Evolutionary conservation across 352 stramenopile species (phyloP), one percentile per base, ranked within the genome.

Genomic region (Phytophthora niederhauseri): DNA sequence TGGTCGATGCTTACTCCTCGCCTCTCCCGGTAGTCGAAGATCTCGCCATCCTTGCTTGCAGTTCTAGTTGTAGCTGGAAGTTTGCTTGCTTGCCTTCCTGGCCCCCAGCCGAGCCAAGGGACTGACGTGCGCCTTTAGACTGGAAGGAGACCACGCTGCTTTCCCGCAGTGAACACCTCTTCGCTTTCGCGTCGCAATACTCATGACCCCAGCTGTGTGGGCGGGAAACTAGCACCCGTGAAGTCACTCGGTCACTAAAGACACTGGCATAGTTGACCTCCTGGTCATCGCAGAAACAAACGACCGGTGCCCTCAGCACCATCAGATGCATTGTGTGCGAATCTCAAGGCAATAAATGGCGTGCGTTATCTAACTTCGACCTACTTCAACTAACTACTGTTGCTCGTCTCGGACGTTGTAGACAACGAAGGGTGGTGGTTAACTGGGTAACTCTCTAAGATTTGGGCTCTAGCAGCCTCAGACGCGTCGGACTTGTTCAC

Each of bases 401-500:
- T 68, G 26, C 64, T 76, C 31, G 70, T 73, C 52, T 75, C 68
- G 7, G 69, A 76, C 15, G 57, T 64, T 4, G 43, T 26, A 12
- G 68, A 76, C 6, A 19, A 22, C 6, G 55, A 73, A 1, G 57
- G 57, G 43, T 64, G 58, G 11, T 49, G 36, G 43, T 63, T 49
- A n/a, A 17, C 12, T 3, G 65, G 50, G 57, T 74, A 71, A 6
- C 58, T 71, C 3, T 77, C 61, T 70, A 63, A 14, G 38, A 77
- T 70, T 36, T 74, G 59, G 8, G 56, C 73, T 20, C 70, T 55
- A 5, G 73, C 70, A 8, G 61, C 70, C 17, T 80, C 71, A 3
- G 53, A 30, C 3, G 68, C 71, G 51, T 72, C 70, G 20, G 63
- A 71, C 1, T 59, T 52, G 54, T 57, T 65, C 28, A 63, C 57